These are phyloP conservation scores for Rhodocollybia butyracea DNA, from an alignment of 768 basidiomycete genomes.

Conservation along the genomic window DNA sequence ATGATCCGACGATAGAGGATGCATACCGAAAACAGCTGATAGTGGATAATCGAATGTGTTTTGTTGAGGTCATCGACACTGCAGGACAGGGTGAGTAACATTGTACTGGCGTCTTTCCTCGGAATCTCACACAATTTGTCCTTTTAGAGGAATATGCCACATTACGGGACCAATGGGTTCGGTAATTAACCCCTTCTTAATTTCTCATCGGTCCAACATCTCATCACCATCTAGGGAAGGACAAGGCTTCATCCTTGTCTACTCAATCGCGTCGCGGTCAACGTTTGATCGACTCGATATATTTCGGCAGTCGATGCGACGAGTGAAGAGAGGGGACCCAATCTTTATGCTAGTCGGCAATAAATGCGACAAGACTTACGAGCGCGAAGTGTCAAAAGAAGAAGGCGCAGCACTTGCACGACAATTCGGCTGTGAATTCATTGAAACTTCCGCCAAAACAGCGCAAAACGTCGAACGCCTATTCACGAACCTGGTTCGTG, in stretches of 20 bases:
- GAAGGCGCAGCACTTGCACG: conserved; percentile 83
- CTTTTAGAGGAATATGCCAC: conserved; percentile 92
- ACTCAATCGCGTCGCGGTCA: conserved; percentile 92
- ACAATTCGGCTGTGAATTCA: conserved; percentile 87
- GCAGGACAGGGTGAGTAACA: conserved; percentile 84
- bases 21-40: conserved; percentile 94
- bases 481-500: conserved; percentile 85
- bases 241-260: conserved; percentile 96
- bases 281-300: conserved; percentile 89
- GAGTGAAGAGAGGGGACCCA: conserved; percentile 82
- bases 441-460: conserved; percentile 96
- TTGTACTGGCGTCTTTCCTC: conserved; percentile 1
- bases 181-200: conserved; percentile 47
- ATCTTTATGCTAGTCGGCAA: conserved; percentile 96
- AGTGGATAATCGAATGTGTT: conserved; percentile 93
- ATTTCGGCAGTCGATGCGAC: conserved; percentile 86
- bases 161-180: conserved; percentile 95
- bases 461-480: conserved; percentile 88
- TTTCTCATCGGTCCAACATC: neutral
- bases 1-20: conserved; percentile 98
- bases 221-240: conserved; percentile 63
- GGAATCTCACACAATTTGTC: conserved; percentile 7
- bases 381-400: conserved; percentile 88
- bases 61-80: conserved; percentile 96
- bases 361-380: conserved; percentile 90